Percentiles rank a stretch among this genome's conserved stretches.
phyloP scores from a whole-genome alignment of 2,329 filamentous ascomycete species.

The Sphaceloma murrayae region DNA sequence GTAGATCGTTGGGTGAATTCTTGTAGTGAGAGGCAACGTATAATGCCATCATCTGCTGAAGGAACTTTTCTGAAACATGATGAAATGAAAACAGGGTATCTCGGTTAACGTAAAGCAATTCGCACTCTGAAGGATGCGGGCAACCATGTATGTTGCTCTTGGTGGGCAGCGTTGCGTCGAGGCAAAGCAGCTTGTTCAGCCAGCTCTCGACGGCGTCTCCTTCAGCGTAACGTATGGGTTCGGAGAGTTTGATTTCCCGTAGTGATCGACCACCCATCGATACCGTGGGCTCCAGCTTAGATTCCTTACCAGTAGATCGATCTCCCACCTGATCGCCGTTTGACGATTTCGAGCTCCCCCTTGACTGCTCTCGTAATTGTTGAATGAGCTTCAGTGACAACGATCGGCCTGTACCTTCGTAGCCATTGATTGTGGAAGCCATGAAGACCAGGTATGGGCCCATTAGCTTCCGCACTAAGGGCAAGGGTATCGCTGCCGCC shows the following conservation, averaged over 20 bases:
- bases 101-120: slow-evolving; percentile 87
- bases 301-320: slow-evolving; percentile 63
- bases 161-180: slow-evolving; percentile 81
- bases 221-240: slow-evolving; percentile 88
- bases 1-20: slow-evolving; percentile 95
- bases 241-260: slow-evolving; percentile 82
- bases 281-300: slow-evolving; percentile 52
- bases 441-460: slow-evolving; percentile 97
- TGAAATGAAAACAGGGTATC: slow-evolving; percentile 98
- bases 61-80: slow-evolving; percentile 88
- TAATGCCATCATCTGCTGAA: slow-evolving; percentile 95
- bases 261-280: slow-evolving; percentile 64
- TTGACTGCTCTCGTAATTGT: slow-evolving; percentile 86
- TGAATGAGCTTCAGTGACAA: slow-evolving; percentile 94
- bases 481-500: slow-evolving; percentile 89
- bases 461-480: slow-evolving; percentile 86
- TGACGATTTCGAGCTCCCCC: slow-evolving; percentile 50
- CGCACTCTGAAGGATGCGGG: slow-evolving; percentile 82
- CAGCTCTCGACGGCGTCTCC: slow-evolving; percentile 91
- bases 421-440: slow-evolving; percentile 98
- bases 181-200: slow-evolving; percentile 86
- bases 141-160: slow-evolving; percentile 68
- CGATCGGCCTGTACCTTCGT: slow-evolving; percentile 92
- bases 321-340: slow-evolving; percentile 59
- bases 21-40: slow-evolving; percentile 98